Conservation (phyloP, 805 yeast species). For the Komagataella mondaviorum region DNA sequence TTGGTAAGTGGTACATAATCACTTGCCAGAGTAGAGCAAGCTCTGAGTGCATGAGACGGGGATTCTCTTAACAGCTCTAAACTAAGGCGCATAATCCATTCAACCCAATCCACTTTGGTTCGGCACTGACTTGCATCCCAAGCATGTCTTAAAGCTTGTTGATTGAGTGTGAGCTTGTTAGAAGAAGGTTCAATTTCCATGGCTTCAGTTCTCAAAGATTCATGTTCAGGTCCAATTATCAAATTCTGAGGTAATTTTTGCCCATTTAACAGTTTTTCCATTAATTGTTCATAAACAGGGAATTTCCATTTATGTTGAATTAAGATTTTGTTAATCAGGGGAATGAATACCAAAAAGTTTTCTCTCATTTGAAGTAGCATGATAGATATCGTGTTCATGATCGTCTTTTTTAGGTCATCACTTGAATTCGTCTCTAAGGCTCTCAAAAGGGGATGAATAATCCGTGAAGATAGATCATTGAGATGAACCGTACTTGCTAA, state of each 20-base stretch:
- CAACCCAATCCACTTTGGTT: slow-evolving; percentile 95
- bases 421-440: slow-evolving; percentile 32
- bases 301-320: slow-evolving; percentile 53
- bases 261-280: slow-evolving; percentile 61
- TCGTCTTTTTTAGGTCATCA: slow-evolving; percentile 49
- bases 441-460: slow-evolving; percentile 75
- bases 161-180: slow-evolving; percentile 61
- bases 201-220: slow-evolving; percentile 26
- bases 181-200: slow-evolving; percentile 54
- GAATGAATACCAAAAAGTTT: slow-evolving; percentile 77
- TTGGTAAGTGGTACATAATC: slow-evolving; percentile 80
- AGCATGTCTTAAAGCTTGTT: slow-evolving; percentile 53
- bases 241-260: slow-evolving; percentile 78
- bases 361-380: slow-evolving; percentile 69
- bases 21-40: slow-evolving; percentile 82
- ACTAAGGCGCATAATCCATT: slow-evolving; percentile 83
- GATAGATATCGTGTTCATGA: slow-evolving; percentile 71
- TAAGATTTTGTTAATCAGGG: slow-evolving; percentile 59
- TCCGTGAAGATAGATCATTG: slow-evolving; percentile 81
- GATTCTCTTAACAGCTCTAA: slow-evolving; percentile 82
- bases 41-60: slow-evolving; percentile 87
- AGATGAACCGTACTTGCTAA: slow-evolving; percentile 59
- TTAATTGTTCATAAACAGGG: slow-evolving; percentile 68
- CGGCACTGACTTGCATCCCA: slow-evolving; percentile 90
- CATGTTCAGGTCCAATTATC: slow-evolving; percentile 49